Base-by-base conservation (phyloP, 2,329 filamentous ascomycete genomes). In the Ascochyta rabiei region DNA sequence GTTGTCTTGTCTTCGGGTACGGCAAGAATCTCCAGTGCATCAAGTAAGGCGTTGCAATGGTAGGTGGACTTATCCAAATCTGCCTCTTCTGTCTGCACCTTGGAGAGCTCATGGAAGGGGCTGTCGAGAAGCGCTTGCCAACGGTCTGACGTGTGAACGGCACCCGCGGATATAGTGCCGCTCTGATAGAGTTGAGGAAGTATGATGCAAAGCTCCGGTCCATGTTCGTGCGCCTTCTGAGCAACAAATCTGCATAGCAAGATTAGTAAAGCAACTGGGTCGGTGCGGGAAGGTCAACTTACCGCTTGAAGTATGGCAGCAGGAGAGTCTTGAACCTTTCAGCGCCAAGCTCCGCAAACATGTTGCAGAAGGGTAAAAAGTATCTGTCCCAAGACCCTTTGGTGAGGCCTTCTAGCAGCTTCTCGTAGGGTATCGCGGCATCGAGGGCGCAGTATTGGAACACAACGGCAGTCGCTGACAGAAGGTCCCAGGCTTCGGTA, bases 331-430 rank as follows among this genome's bases (percentile, higher is more conserved):
- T 84, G 69, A 98, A 99, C 34, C 90, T 84, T 48, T 88, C 84
- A 1, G 82, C 72, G 40, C 92, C 87, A 31, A 96, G 80, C 48
- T 91, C 84, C 0, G 90, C 88, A 63, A 95, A 87, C 47, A 90
- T 87, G 13, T 88, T 88, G 75, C 91, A 97, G 74, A 98, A 96
- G 0, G 87, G 83, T 38, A 98, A 82, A 72, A 96, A 98, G 79
- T 87, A 88, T 46, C 76, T 76, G 67, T 88, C 84, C 66, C 93
- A 82, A 1, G 82, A 82, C 39, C 89, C 85, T 46, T 83, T 83
- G 3, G 84, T 86, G 42, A 96, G 77, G 3, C 79, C 78, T 30
- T 88, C 85, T 40, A 96, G 81, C 3, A 84, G 76, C 15, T 84
- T 82, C 52, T 93, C 83, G 33, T 85, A 83, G 1, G 90, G 85